Evolutionary conservation across 2,329 filamentous ascomycete genomes (phyloP).

Genomic region (Monilinia aucupariae): DNA sequence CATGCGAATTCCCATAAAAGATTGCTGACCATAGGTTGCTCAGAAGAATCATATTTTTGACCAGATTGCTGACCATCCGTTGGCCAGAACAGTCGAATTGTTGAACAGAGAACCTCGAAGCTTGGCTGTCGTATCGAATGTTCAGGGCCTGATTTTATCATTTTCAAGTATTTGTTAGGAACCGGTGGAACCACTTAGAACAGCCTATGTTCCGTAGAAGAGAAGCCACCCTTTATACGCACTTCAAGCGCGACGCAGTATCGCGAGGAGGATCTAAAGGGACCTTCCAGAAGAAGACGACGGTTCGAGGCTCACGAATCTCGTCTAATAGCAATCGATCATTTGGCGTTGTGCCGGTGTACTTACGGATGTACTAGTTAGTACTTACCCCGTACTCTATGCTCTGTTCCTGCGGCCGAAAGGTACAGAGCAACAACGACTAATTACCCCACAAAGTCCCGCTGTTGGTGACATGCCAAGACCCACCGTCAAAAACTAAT

Average conservation of each 20-base stretch:
- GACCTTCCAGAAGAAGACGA: neutral
- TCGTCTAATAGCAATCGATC: neutral
- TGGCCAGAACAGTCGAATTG: slow-evolving; percentile 6
- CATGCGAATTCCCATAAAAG: neutral
- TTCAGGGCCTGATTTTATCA: neutral
- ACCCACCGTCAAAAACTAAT: neutral
- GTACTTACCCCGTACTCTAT: neutral
- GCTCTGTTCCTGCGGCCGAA: neutral
- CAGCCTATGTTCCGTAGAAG: too few relatives aligned
- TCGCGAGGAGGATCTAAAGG: neutral
- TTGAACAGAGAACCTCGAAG: neutral
- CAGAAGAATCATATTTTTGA: neutral
- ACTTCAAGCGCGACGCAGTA: neutral
- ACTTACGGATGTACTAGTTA: neutral
- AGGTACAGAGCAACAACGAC: neutral
- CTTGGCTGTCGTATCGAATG: neutral
- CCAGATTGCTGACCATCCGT: too few relatives aligned
- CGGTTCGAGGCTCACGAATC: neutral
- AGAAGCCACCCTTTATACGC: too few relatives aligned
- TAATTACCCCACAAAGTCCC: neutral
- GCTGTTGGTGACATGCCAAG: slow-evolving; percentile 1
- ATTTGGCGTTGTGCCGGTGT: neutral
- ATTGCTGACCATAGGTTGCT: neutral
- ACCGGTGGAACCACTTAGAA: too few relatives aligned
- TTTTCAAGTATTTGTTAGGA: too few relatives aligned